Evolutionary conservation across 176 grass and related monocot species (phyloP).

Genomic region (Oryza glaberrima): DNA sequence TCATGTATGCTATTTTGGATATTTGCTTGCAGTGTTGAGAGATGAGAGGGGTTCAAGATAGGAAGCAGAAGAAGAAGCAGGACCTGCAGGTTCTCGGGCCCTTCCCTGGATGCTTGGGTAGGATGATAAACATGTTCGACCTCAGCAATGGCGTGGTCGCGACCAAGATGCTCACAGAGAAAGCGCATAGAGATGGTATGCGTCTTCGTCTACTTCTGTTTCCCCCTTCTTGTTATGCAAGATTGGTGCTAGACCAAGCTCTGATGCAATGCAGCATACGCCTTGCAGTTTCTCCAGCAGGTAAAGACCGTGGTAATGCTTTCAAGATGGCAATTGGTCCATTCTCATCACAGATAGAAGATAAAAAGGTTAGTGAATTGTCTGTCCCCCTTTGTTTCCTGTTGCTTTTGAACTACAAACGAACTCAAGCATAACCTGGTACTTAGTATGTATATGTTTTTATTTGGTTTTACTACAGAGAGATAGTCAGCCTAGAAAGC

Average conservation of each 20-base stretch:
- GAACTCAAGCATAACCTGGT: not conserved
- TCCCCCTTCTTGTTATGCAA: not conserved
- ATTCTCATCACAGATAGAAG: slow-evolving; percentile 47
- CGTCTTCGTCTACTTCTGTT: not conserved
- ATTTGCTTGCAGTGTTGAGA: slow-evolving; percentile 36
- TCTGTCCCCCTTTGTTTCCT: not conserved
- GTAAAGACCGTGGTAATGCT: slow-evolving; percentile 44
- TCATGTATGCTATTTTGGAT: slow-evolving; percentile 22
- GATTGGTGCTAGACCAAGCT: slow-evolving; percentile 11
- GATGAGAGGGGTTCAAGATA: slow-evolving; percentile 67
- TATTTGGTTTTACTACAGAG: slow-evolving; percentile 41
- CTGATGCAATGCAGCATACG: slow-evolving; percentile 21
- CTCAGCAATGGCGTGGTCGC: slow-evolving; percentile 60
- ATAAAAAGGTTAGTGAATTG: slow-evolving; percentile 63
- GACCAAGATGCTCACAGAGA: slow-evolving; percentile 81
- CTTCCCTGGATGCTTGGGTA: slow-evolving; percentile 65
- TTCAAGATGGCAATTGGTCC: slow-evolving; percentile 50
- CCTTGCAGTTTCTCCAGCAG: slow-evolving; percentile 57
- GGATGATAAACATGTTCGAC: slow-evolving; percentile 79
- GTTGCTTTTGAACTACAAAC: not conserved
- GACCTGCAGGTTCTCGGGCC: slow-evolving; percentile 61
- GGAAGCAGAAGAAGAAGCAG: slow-evolving; percentile 54
- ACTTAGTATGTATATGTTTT: not conserved
- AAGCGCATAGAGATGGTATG: slow-evolving; percentile 79
- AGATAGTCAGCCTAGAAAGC: slow-evolving; percentile 49